These are phyloP conservation scores for Onygena corvina DNA, from an alignment of 2,329 filamentous ascomycete genomes.

Conservation along the genomic window DNA sequence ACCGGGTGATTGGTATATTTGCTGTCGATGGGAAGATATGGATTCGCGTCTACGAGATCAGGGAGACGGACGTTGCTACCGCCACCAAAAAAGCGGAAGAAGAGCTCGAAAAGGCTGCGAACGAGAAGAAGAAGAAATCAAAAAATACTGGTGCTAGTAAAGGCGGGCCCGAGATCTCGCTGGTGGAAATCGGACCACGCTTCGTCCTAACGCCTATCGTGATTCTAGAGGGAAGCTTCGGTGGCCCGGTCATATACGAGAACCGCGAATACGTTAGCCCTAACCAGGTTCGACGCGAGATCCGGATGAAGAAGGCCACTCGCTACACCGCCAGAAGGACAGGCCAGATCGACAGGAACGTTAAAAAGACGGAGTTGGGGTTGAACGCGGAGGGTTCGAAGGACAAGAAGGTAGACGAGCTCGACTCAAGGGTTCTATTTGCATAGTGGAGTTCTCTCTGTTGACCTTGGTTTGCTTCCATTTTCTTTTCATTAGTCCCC, in stretches of 20 bases:
- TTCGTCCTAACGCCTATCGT: conserved; percentile 91
- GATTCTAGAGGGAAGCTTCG: conserved; percentile 88
- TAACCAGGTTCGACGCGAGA: conserved; percentile 79
- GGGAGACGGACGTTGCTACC: conserved; percentile 57
- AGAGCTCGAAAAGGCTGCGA: conserved; percentile 28
- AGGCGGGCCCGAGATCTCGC: conserved; percentile 54
- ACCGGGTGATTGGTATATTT: conserved; percentile 88
- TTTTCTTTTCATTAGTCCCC: background rate
- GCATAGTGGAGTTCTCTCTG: conserved; percentile 38
- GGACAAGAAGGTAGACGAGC: conserved; percentile 50
- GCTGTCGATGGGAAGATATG: conserved; percentile 89
- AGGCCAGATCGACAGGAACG: conserved; percentile 56
- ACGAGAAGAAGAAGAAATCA: conserved; percentile 29
- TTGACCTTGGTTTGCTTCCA: background rate
- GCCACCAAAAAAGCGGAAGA: conserved; percentile 35
- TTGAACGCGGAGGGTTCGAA: conserved; percentile 56
- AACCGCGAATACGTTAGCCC: conserved; percentile 96
- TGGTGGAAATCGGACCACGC: conserved; percentile 87
- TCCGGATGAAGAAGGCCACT: conserved; percentile 62
- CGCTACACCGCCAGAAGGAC: conserved; percentile 68
- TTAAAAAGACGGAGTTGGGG: conserved; percentile 66
- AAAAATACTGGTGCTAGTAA: conserved; percentile 32
- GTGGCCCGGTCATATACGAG: conserved; percentile 93
- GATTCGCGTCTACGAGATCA: conserved; percentile 89
- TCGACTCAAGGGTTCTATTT: conserved; percentile 69